A percentile compares a stretch with the other conserved stretches of the same genome.
These are phyloP conservation scores for Canavalia gladiata DNA, from an alignment of 306 rosid genomes.

Conservation along the genomic window DNA sequence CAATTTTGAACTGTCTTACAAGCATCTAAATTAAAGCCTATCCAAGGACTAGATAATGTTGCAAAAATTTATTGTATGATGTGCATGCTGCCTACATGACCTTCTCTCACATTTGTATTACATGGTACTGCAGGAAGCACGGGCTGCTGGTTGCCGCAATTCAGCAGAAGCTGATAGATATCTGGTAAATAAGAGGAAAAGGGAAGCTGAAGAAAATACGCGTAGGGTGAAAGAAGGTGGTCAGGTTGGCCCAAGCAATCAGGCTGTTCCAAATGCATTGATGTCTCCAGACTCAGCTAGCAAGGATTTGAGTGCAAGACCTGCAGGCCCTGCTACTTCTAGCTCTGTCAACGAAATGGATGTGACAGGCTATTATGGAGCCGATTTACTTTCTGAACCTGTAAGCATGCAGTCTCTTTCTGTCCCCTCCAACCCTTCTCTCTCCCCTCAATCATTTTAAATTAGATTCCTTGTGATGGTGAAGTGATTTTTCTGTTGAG, in stretches of 20 bases:
- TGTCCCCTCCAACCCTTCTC: not conserved
- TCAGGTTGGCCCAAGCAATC: conserved; percentile 74
- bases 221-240: conserved; percentile 67
- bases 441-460: not conserved
- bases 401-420: conserved; percentile 61
- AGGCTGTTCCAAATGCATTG: conserved; percentile 69
- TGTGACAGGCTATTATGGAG: conserved; percentile 68
- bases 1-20: conserved; percentile 11
- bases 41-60: conserved; percentile 25
- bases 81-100: conserved; percentile 22
- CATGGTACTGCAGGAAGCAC: conserved; percentile 72
- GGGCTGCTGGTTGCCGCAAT: conserved; percentile 81
- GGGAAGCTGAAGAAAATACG: conserved; percentile 74
- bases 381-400: conserved; percentile 85
- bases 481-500: not conserved
- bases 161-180: conserved; percentile 78
- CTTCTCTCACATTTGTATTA: conserved; percentile 26
- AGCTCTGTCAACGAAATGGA: conserved; percentile 71
- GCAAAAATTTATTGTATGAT: conserved; percentile 3
- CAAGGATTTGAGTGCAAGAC: conserved; percentile 72
- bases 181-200: conserved; percentile 67
- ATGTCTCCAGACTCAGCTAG: conserved; percentile 65
- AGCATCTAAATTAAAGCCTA: not conserved
- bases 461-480: conserved; percentile 4
- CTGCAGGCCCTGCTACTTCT: conserved; percentile 68